Evolutionary conservation across 257 asterid genomes (phyloP).

Genomic region (Solanum pinnatisectum): DNA sequence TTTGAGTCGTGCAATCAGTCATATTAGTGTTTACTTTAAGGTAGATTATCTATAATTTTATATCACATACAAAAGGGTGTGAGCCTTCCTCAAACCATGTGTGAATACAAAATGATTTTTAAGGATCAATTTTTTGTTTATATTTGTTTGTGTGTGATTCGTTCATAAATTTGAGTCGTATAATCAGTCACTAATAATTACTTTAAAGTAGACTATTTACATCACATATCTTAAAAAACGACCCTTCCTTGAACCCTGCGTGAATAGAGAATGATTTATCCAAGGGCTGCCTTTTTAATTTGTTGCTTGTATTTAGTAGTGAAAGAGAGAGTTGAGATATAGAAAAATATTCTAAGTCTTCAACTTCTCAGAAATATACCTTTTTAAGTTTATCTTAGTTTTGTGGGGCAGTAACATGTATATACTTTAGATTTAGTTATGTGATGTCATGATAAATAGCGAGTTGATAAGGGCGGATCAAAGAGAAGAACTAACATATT

Average conservation of each 20-base stretch:
- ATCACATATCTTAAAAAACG: too few species aligned
- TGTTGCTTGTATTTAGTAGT: background rate
- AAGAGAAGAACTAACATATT: background rate
- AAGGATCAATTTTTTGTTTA: background rate
- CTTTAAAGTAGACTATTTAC: background rate
- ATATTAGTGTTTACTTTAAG: too few species aligned
- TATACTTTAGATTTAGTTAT: background rate
- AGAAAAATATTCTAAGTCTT: too few species aligned
- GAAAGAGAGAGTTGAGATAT: too few species aligned
- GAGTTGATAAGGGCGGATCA: background rate
- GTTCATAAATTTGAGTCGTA: rapidly evolving
- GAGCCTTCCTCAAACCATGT: rapidly evolving
- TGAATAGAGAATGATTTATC: too few species aligned
- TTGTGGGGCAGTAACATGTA: background rate
- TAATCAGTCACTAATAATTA: background rate
- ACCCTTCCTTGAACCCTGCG: too few species aligned
- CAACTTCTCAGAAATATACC: background rate
- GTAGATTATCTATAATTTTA: background rate
- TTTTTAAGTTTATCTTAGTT: background rate
- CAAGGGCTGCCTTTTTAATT: too few species aligned
- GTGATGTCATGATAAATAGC: background rate
- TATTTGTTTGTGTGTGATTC: background rate
- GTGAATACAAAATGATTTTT: background rate
- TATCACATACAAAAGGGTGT: background rate
- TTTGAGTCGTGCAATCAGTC: too few species aligned